phyloP scores from a whole-genome alignment of 768 basidiomycete species.

The Russula dissimulans region DNA sequence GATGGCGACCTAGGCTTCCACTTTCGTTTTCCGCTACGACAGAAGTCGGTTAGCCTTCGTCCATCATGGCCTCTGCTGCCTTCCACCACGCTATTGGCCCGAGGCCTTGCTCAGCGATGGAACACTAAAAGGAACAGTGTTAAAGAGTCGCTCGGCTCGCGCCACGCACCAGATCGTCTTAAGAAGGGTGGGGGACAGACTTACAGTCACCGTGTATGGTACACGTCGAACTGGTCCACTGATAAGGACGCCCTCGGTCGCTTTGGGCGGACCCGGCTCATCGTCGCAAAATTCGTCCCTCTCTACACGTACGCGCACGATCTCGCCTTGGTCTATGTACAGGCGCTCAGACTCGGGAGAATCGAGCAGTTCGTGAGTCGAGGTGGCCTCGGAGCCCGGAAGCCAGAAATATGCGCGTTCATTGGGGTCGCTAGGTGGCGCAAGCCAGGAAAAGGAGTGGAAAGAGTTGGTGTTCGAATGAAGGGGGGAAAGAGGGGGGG shows the following conservation, averaged over 20 bases:
- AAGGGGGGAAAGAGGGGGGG: not conserved
- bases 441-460: not conserved
- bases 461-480: not conserved
- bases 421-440: slow-evolving; percentile 54
- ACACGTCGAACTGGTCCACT: slow-evolving; percentile 41
- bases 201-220: slow-evolving; percentile 64
- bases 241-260: slow-evolving; percentile 55
- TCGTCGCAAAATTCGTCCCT: slow-evolving; percentile 79
- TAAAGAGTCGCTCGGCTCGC: not conserved
- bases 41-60: slow-evolving; percentile 26
- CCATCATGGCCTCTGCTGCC: slow-evolving; percentile 35
- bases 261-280: slow-evolving; percentile 76
- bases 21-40: too few relatives aligned
- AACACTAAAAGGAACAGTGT: slow-evolving; percentile 41
- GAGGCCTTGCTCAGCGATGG: slow-evolving; percentile 75
- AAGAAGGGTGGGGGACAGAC: slow-evolving; percentile 19
- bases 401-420: slow-evolving; percentile 82
- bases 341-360: slow-evolving; percentile 56
- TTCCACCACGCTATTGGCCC: slow-evolving; percentile 75
- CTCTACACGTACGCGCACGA: slow-evolving; percentile 71
- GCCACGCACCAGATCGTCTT: not conserved
- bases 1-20: too few relatives aligned
- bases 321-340: slow-evolving; percentile 73
- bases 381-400: slow-evolving; percentile 43
- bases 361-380: slow-evolving; percentile 58